Percentiles rank a stretch among this genome's conserved stretches.
phyloP scores from a whole-genome alignment of 148 eudicot species.

The Camellia sinensis region DNA sequence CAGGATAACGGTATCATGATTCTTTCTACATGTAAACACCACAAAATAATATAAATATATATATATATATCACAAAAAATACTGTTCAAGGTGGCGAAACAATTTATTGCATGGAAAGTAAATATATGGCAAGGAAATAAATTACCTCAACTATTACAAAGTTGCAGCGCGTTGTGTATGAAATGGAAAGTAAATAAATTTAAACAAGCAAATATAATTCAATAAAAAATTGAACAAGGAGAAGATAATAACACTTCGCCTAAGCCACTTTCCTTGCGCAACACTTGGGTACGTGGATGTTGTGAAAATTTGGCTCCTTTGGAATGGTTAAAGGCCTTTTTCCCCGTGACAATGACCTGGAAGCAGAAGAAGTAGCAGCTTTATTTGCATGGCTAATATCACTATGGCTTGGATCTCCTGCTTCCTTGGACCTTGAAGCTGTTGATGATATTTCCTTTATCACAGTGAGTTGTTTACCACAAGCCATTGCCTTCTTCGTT shows the following conservation, averaged over 20 bases:
- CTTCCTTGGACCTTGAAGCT: conserved; percentile 20
- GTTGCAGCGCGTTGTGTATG: too few species aligned
- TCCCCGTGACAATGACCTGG: conserved; percentile 26
- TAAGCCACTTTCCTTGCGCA: conserved; percentile 32
- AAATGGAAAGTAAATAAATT: too few species aligned
- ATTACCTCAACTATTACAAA: too few species aligned
- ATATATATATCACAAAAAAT: background rate
- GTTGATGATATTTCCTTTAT: conserved; percentile 29
- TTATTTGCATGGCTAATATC: conserved; percentile 13
- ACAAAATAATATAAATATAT: too few species aligned
- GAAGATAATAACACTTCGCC: background rate
- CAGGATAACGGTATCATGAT: too few species aligned
- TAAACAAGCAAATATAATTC: conserved; percentile 24
- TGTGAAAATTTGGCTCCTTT: conserved; percentile 48
- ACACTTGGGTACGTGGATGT: conserved; percentile 28
- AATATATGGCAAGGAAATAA: too few species aligned
- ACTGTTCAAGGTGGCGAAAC: background rate
- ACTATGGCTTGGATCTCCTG: conserved; percentile 19
- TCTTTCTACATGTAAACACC: too few species aligned
- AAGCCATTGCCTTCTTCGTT: conserved; percentile 19
- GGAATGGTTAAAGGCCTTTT: conserved; percentile 36
- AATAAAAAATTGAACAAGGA: conserved; percentile 52
- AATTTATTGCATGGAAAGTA: background rate
- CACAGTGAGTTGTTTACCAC: conserved; percentile 23
- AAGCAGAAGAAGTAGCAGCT: conserved; percentile 9